phyloP scores from a whole-genome alignment of 768 basidiomycete genomes.

The Mycena capillaripes region DNA sequence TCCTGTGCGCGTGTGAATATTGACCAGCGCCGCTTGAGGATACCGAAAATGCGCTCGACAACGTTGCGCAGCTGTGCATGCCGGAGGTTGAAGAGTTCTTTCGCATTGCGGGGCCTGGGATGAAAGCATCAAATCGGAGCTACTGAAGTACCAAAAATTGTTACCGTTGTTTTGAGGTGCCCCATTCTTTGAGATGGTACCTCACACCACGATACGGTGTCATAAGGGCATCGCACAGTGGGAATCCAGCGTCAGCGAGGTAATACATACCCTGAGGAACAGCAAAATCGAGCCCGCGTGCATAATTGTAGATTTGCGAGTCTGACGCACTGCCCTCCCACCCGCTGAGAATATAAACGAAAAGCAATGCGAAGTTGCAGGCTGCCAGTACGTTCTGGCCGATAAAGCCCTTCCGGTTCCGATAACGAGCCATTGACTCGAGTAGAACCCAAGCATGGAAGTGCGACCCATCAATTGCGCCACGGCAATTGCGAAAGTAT shows the following conservation, averaged over 20 bases:
- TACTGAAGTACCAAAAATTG: background rate
- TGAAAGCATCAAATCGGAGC: background rate
- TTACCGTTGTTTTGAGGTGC: background rate
- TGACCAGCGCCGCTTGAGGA: conserved; percentile 30
- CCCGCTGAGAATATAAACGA: conserved; percentile 48
- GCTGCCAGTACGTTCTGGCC: conserved; percentile 50
- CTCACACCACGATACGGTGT: conserved; percentile 42
- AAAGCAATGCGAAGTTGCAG: conserved; percentile 45
- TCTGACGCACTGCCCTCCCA: conserved; percentile 55
- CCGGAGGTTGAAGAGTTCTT: conserved; percentile 41
- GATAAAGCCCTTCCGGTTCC: conserved; percentile 40
- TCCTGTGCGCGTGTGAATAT: conserved; percentile 9
- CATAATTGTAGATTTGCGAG: conserved; percentile 43
- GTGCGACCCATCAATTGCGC: conserved; percentile 45
- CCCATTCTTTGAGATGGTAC: conserved; percentile 46
- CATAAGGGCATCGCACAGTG: conserved; percentile 40
- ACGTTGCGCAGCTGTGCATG: conserved; percentile 38
- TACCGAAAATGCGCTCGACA: too few species aligned
- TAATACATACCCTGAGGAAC: conserved; percentile 40
- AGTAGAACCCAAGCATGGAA: conserved; percentile 29
- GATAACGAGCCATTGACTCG: conserved; percentile 19
- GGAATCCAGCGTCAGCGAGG: conserved; percentile 42
- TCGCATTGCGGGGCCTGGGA: conserved; percentile 31
- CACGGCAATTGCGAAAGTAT: conserved; percentile 44
- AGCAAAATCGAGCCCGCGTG: conserved; percentile 28